A percentile compares a stretch with the other conserved stretches of the same genome.
These are phyloP conservation scores for Aspergillus wentii DNA, from an alignment of 495 filamentous ascomycete species.

Conservation along the genomic window DNA sequence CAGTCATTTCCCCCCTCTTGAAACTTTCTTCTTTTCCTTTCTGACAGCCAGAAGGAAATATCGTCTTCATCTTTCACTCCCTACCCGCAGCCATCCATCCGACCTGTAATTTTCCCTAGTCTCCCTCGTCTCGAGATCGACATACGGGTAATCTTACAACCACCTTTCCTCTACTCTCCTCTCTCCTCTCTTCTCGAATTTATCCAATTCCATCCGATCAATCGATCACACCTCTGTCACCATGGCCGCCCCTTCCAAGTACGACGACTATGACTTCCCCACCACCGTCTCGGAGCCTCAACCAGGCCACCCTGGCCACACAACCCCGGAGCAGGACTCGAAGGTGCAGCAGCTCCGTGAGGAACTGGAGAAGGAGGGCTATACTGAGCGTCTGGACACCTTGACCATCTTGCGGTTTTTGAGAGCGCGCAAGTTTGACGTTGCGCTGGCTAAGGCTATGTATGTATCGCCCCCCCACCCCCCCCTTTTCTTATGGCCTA, in stretches of 20 bases:
- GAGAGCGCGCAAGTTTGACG: constrained; percentile 91
- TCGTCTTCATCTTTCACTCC: no score
- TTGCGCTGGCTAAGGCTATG: constrained; percentile 80
- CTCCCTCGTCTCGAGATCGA: constrained; percentile 5
- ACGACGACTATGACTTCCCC: constrained; percentile 94
- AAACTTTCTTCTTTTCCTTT: constrained; percentile 2
- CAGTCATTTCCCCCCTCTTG: not conserved
- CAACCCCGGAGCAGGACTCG: constrained; percentile 84
- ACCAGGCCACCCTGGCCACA: constrained; percentile 82
- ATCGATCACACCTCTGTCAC: constrained; percentile 15
- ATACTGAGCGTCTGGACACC: constrained; percentile 83
- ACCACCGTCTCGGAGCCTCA: constrained; percentile 64
- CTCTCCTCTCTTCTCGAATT: constrained; percentile 3
- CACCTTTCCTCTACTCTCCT: no score
- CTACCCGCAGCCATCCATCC: no score
- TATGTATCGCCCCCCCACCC: constrained; percentile 52
- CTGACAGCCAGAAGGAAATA: constrained; percentile 1
- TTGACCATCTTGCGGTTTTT: constrained; percentile 88
- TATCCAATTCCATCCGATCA: no score
- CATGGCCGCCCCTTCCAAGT: constrained; percentile 65
- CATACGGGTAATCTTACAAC: no score
- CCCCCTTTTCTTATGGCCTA: not conserved
- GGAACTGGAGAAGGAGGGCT: constrained; percentile 78
- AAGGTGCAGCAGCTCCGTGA: constrained; percentile 79
- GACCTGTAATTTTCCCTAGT: no score